These are phyloP conservation scores for Syncephalastrum racemosum DNA, from an alignment of 371 early-diverging fungal species.

Conservation along the genomic window DNA sequence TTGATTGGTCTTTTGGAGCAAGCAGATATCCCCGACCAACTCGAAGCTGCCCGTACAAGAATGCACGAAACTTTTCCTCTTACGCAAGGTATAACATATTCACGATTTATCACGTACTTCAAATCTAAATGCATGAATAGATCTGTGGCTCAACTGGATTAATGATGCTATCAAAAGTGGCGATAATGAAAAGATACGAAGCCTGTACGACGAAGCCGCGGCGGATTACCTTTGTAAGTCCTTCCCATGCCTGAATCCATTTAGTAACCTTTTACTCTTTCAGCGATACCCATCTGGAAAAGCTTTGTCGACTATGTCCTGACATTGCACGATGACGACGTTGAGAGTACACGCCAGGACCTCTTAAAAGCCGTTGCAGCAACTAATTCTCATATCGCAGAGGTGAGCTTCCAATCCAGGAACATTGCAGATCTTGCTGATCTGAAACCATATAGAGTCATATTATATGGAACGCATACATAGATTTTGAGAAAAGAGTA, in stretches of 20 bases:
- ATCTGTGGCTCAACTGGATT: conserved; percentile 70
- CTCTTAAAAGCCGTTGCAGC: conserved; percentile 40
- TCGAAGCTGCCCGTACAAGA: conserved; percentile 48
- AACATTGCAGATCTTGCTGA: neutral
- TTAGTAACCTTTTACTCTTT: neutral
- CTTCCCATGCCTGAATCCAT: neutral
- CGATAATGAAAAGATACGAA: conserved; percentile 32
- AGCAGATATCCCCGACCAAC: conserved; percentile 36
- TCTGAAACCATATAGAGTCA: conserved; percentile 41
- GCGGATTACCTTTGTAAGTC: conserved; percentile 63
- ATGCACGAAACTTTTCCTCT: conserved; percentile 64
- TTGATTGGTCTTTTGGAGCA: conserved; percentile 27
- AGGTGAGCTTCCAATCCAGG: conserved; percentile 19
- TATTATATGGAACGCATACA: conserved; percentile 53
- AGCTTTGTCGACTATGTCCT: conserved; percentile 49
- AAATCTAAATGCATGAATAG: conserved; percentile 23
- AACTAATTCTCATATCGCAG: conserved; percentile 45
- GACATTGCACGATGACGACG: conserved; percentile 14
- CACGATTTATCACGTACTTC: neutral
- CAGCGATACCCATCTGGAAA: conserved; percentile 63
- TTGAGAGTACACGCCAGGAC: conserved; percentile 40
- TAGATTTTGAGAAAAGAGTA: conserved; percentile 50
- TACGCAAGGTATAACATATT: conserved; percentile 48
- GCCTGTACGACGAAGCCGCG: conserved; percentile 46
- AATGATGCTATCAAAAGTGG: conserved; percentile 48